A percentile compares a stretch with the other conserved stretches of the same genome.
Evolutionary conservation across 371 early-diverging fungal genomes (phyloP).

Genomic region (Lichtheimia ornata): DNA sequence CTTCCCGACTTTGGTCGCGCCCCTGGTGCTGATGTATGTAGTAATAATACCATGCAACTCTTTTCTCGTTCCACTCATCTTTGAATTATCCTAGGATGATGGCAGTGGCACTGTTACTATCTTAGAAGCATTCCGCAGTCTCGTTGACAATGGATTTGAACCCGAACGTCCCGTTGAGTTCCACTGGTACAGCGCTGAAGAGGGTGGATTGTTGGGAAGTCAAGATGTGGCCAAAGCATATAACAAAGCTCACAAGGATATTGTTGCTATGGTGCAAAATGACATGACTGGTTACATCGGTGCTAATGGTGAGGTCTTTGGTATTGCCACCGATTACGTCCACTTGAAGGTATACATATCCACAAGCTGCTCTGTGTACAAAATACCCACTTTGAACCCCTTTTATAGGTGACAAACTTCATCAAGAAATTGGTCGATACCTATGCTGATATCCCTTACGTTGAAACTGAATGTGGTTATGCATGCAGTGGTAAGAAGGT

Average conservation of each 20-base stretch:
- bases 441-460: conserved; percentile 58
- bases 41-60: background rate
- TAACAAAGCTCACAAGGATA: conserved; percentile 50
- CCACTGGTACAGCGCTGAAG: conserved; percentile 94
- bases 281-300: conserved; percentile 86
- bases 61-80: too few species aligned
- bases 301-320: conserved; percentile 68
- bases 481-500: conserved; percentile 44
- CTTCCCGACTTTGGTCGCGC: conserved; percentile 79
- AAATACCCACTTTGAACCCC: too few species aligned
- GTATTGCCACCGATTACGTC: conserved; percentile 83
- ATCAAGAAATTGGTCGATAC: conserved; percentile 49
- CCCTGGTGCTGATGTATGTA: conserved; percentile 78
- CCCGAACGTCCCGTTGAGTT: conserved; percentile 89
- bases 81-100: conserved; percentile 63
- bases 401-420: conserved; percentile 59
- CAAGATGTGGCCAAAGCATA: conserved; percentile 82
- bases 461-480: conserved; percentile 74
- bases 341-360: conserved; percentile 46
- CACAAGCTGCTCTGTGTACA: too few species aligned
- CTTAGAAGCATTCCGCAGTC: conserved; percentile 80
- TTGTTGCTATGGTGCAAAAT: conserved; percentile 77
- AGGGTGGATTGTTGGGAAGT: conserved; percentile 88
- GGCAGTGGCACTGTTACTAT: conserved; percentile 90
- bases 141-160: conserved; percentile 69